A percentile compares a stretch with the other conserved stretches of the same genome.
Conservation (phyloP, 192 early-diverging fungal genomes). For the Coemansia sp. region DNA sequence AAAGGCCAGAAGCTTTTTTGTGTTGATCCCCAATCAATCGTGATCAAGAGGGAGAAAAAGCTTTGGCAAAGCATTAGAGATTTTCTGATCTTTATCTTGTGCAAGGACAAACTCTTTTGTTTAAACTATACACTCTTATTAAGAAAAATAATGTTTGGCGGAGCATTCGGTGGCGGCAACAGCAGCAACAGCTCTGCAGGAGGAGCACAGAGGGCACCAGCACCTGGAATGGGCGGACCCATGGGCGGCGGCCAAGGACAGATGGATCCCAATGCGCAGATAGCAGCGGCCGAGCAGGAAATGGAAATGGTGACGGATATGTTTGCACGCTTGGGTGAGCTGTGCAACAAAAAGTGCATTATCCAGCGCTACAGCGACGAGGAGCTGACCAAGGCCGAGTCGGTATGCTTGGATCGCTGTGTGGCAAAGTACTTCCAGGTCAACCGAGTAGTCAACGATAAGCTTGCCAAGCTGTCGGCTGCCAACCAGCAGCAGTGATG, state of each 20-base stretch:
- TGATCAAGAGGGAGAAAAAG: too few relatives aligned
- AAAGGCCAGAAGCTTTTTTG: too few relatives aligned
- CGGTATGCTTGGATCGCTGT: conserved; percentile 87
- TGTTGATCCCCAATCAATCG: too few relatives aligned
- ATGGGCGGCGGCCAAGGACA: conserved; percentile 20
- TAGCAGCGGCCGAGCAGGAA: conserved; percentile 70
- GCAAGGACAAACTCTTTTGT: not conserved
- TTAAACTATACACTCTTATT: not conserved
- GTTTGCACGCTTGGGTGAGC: conserved; percentile 72
- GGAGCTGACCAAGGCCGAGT: conserved; percentile 88
- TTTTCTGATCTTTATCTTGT: conserved; percentile 3
- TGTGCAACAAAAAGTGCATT: conserved; percentile 88
- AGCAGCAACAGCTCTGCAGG: not conserved
- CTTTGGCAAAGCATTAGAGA: not conserved
- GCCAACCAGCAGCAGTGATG: conserved; percentile 31
- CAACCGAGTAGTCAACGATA: conserved; percentile 71
- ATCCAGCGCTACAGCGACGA: conserved; percentile 74
- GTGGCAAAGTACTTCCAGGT: conserved; percentile 86
- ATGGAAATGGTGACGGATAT: conserved; percentile 81
- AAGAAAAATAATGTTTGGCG: conserved; percentile 40
- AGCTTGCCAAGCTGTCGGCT: conserved; percentile 61
- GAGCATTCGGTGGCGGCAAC: conserved; percentile 34
- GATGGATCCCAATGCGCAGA: conserved; percentile 52
- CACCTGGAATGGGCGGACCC: conserved; percentile 21
- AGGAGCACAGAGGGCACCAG: conserved; percentile 16